Evolutionary conservation across 2,329 filamentous ascomycete genomes (phyloP).

Genomic region (Apiospora saccharicola): DNA sequence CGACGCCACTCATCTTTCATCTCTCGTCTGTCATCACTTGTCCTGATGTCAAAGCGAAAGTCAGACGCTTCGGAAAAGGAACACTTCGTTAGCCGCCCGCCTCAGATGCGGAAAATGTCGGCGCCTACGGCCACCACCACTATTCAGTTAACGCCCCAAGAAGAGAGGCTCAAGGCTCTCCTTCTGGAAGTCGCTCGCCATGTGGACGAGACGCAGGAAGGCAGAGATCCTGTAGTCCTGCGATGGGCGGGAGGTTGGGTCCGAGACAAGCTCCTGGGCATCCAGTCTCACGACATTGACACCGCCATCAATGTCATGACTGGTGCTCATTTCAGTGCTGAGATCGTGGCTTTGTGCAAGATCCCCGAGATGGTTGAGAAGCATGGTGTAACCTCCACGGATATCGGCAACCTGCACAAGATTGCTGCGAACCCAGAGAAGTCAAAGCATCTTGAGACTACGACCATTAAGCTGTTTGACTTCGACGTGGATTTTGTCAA

Average conservation of each 20-base stretch:
- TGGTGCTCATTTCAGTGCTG: constrained; percentile 75
- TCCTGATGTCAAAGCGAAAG: constrained; percentile 43
- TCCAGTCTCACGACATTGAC: constrained; percentile 81
- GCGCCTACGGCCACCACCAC: constrained; percentile 39
- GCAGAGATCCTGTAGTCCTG: constrained; percentile 66
- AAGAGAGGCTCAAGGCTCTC: constrained; percentile 75
- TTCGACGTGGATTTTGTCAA: constrained; percentile 96
- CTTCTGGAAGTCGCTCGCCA: constrained; percentile 82
- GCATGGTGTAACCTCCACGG: constrained; percentile 64
- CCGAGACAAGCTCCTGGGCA: constrained; percentile 79
- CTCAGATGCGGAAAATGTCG: constrained; percentile 40
- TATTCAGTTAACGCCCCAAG: constrained; percentile 70
- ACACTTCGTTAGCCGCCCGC: constrained; percentile 30
- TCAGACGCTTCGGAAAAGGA: constrained; percentile 33
- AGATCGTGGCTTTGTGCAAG: constrained; percentile 73
- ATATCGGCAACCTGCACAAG: constrained; percentile 81
- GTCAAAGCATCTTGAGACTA: constrained; percentile 94
- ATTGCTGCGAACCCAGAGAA: constrained; percentile 94
- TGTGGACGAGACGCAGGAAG: constrained; percentile 60
- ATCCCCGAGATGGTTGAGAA: constrained; percentile 65
- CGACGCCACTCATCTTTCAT: not conserved
- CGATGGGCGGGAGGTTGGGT: constrained; percentile 90
- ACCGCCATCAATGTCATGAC: constrained; percentile 88
- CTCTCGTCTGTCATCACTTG: not conserved
- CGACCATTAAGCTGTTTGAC: constrained; percentile 83